These are phyloP conservation scores for Nannochloropsis gaditana DNA, from an alignment of 108 stramenopile species.

Conservation along the genomic window DNA sequence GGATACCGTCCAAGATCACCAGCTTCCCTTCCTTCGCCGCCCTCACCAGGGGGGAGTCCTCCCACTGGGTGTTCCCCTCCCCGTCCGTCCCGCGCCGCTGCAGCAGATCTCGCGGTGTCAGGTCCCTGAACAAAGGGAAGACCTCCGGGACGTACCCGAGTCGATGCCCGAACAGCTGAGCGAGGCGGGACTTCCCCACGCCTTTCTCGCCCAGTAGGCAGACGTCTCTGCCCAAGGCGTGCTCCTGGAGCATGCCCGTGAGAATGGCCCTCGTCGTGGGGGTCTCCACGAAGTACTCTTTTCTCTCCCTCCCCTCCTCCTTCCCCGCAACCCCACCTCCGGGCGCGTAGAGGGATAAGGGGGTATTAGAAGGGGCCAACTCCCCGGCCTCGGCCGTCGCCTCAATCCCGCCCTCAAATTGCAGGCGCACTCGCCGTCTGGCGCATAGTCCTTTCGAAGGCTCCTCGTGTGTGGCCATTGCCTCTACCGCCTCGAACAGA, in stretches of 20 bases:
- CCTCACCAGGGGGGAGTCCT: constrained; percentile 61
- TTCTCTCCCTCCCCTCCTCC: not conserved
- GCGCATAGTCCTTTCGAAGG: not conserved
- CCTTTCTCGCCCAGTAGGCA: constrained; percentile 66
- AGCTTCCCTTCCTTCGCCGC: constrained; percentile 62
- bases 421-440: not conserved
- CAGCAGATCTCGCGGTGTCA: constrained; percentile 68
- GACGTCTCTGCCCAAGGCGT: constrained; percentile 54
- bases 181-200: constrained; percentile 62
- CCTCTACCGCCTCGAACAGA: not conserved
- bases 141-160: constrained; percentile 58
- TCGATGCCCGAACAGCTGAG: constrained; percentile 50
- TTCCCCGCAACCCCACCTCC: not conserved
- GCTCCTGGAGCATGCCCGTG: constrained; percentile 32
- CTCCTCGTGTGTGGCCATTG: not conserved
- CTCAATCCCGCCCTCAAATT: constrained; percentile 4
- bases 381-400: not conserved
- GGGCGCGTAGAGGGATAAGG: constrained; percentile 20
- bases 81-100: constrained; percentile 59
- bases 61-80: constrained; percentile 69
- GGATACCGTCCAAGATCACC: constrained; percentile 71
- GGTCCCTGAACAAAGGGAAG: constrained; percentile 65
- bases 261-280: constrained; percentile 9
- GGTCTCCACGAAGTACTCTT: constrained; percentile 23
- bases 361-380: not conserved